A percentile compares a stretch with the other conserved stretches of the same genome.
Conservation (phyloP, 306 rosid genomes). For the Quercus bicolor region DNA sequence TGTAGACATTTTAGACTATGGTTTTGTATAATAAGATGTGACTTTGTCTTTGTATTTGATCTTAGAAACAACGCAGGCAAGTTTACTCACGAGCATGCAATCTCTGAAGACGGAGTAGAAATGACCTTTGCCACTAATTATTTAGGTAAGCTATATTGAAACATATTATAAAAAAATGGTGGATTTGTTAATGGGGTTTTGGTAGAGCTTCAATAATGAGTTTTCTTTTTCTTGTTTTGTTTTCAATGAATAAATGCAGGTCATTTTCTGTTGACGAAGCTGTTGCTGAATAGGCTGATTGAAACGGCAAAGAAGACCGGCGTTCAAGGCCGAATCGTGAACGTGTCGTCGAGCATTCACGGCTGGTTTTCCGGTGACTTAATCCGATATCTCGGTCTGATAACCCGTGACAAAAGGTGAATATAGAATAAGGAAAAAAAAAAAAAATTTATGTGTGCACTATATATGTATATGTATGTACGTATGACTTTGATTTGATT, state of each 20-base stretch:
- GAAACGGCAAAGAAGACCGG: constrained; percentile 63
- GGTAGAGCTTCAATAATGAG: background rate
- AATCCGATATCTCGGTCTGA: constrained; percentile 53
- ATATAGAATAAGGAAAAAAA: background rate
- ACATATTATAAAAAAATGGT: background rate
- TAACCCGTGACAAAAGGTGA: constrained; percentile 51
- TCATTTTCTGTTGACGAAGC: constrained; percentile 78
- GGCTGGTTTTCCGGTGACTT: constrained; percentile 79
- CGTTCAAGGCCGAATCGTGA: constrained; percentile 75
- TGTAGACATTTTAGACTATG: no score
- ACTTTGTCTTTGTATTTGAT: background rate
- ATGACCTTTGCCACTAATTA: constrained; percentile 25
- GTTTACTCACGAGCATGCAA: constrained; percentile 63
- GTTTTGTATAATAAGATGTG: no score
- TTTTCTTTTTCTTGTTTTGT: background rate
- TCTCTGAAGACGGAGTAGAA: constrained; percentile 83
- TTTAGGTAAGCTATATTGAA: constrained; percentile 13
- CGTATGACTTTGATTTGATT: constrained; percentile 1
- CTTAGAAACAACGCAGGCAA: constrained; percentile 87
- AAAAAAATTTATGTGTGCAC: no score
- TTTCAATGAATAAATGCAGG: constrained; percentile 33
- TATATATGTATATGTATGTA: background rate
- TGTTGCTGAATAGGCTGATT: constrained; percentile 55
- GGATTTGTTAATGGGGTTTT: background rate
- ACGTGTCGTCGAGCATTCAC: constrained; percentile 74